Base-by-base conservation (phyloP, 345 rosid genomes). In the Citrus unshiu region DNA sequence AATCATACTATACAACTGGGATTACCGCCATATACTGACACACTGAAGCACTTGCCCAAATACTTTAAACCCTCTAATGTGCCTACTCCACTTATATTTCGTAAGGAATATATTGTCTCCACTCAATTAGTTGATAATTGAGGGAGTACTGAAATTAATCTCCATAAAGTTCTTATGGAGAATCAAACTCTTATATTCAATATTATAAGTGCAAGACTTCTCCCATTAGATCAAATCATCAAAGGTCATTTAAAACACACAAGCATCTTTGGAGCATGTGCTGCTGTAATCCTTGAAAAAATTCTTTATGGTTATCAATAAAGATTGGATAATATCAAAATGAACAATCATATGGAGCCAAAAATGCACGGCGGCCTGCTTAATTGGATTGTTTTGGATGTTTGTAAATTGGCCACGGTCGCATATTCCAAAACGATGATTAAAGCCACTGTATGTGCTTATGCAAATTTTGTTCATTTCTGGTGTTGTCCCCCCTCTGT, bases 371-470 rank as follows among this genome's bases (percentile, higher is more conserved):
- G 40, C 21, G 32, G 75, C 51, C 75, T 34, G 51, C 75, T 34
- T 72, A 72, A 72, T 72, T 57, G 75, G 75, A 72, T 72, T 22
- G 49, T 30, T 57, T 57, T 57, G 75, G 75, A 39, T 13, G 64
- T 29, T 32, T 51, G 10, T 72, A 35, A 0, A 37, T 70, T 70
- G 74, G 40, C 61, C 61, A 70, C 74, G 32, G 12, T 25, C 1
- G 39, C 65, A 73, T 13, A 73, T 58, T 73, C 76, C 76, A 73
- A 34, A 46, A 22, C 35, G 66, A 73, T 58, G 13, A 46, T 46
- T 46, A 73, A 73, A 73, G 34, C 21, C 66, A 73, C 22, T 18
- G 14, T 35, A 72, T 72, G 34, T 72, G 27, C 43, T 57, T 58
- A 32, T 24, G 27, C 27, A 59, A 59, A 22, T 59, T 54, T 54